phyloP scores from a whole-genome alignment of 106 monocot species.

The Dendrobium nobile region DNA sequence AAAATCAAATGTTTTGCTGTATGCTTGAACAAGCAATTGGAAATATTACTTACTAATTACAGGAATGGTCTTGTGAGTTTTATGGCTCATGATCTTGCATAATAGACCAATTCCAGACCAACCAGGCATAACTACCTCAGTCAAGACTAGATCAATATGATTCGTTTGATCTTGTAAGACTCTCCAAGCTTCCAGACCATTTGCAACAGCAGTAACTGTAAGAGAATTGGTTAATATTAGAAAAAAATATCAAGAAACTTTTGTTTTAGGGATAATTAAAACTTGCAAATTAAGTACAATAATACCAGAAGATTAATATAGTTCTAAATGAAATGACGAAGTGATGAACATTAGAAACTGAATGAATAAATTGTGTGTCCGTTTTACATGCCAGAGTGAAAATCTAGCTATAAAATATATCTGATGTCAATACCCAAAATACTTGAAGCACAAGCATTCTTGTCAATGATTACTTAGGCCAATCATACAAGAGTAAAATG shows the following conservation, averaged over 20 bases:
- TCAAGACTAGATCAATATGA: conserved; percentile 77
- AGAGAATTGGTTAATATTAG: conserved; percentile 4
- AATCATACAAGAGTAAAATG: not conserved
- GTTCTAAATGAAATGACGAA: not conserved
- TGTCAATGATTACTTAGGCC: not conserved
- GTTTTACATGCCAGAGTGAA: not conserved
- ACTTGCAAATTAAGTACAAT: not conserved
- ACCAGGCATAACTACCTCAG: conserved; percentile 81
- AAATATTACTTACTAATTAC: conserved; percentile 80
- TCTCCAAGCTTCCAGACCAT: conserved; percentile 94
- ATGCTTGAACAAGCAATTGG: conserved; percentile 5
- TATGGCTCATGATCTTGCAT: conserved; percentile 80
- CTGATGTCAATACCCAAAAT: not conserved
- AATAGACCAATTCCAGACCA: conserved; percentile 85
- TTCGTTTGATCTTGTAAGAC: conserved; percentile 51
- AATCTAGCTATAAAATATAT: not conserved
- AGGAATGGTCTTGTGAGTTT: conserved; percentile 78
- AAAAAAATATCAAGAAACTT: not conserved
- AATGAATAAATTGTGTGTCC: not conserved
- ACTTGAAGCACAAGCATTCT: not conserved
- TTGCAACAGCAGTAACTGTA: conserved; percentile 66
- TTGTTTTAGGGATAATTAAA: not conserved
- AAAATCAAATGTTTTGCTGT: not conserved
- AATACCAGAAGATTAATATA: not conserved
- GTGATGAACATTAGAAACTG: not conserved